phyloP scores from a whole-genome alignment of 192 early-diverging fungal species.

The Rhizoclosmatium globosum region DNA sequence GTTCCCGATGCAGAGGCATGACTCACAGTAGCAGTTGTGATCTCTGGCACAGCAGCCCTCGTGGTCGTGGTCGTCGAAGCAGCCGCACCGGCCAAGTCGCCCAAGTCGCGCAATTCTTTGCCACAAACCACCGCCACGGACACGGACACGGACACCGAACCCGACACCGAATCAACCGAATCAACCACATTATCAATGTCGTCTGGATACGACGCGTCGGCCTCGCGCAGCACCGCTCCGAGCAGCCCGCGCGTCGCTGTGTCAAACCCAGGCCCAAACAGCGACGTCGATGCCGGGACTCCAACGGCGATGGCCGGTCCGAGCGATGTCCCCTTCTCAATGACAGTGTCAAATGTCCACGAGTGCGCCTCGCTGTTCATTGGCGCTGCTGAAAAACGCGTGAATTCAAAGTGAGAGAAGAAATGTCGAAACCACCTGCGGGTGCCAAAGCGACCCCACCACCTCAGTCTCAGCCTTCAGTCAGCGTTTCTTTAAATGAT shows the following conservation, averaged over 20 bases:
- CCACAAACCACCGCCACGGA: neutral
- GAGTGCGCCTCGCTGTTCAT: no score
- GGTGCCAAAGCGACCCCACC: neutral
- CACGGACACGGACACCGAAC: neutral
- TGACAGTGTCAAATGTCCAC: no score
- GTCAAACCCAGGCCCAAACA: neutral
- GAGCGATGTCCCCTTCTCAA: no score
- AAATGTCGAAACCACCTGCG: slow-evolving; percentile 22
- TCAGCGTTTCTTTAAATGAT: neutral
- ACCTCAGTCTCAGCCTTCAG: slow-evolving; percentile 5
- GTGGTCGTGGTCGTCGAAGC: neutral
- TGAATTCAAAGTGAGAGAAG: neutral
- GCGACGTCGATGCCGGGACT: neutral
- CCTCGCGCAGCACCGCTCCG: neutral
- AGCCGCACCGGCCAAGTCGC: neutral
- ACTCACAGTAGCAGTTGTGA: neutral
- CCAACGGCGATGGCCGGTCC: no score
- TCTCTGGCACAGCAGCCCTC: neutral
- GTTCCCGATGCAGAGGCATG: neutral
- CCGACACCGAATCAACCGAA: neutral
- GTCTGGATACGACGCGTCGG: slow-evolving; percentile 8
- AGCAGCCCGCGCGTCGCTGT: neutral
- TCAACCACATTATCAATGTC: slow-evolving; percentile 14
- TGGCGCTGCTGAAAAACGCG: neutral
- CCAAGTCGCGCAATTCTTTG: neutral